Evolutionary conservation across 345 rosid genomes (phyloP).

Genomic region (Eucalyptus cloeziana): DNA sequence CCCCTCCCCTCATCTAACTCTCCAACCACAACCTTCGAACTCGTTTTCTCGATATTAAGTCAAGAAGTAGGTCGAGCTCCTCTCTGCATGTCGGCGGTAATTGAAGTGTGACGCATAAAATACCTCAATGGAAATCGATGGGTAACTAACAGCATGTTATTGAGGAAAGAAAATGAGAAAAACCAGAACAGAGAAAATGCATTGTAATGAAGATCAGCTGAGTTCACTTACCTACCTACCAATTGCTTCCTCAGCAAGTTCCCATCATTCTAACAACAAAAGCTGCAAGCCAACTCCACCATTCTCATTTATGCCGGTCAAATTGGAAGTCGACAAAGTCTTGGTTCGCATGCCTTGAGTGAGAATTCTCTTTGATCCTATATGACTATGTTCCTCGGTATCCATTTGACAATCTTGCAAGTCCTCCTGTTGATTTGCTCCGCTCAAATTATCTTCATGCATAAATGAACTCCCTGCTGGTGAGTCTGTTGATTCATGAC

Average conservation of each 20-base stretch:
- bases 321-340: neutral
- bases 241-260: neutral
- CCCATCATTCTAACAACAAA: neutral
- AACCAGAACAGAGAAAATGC: too few species aligned
- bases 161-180: too few species aligned
- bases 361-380: neutral
- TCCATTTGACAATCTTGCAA: neutral
- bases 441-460: neutral
- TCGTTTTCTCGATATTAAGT: too few species aligned
- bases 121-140: too few species aligned
- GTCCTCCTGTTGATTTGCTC: neutral
- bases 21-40: too few species aligned
- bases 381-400: too few species aligned
- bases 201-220: neutral
- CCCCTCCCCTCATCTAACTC: too few species aligned
- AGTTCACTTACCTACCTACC: neutral
- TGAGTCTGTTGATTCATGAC: neutral
- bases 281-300: neutral
- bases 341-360: neutral
- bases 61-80: too few species aligned
- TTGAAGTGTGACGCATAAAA: too few species aligned
- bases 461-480: rapidly evolving
- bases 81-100: too few species aligned
- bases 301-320: neutral
- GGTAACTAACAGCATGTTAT: neutral